Conservation (phyloP, 2,329 filamentous ascomycete genomes). For the Talaromyces sp. region DNA sequence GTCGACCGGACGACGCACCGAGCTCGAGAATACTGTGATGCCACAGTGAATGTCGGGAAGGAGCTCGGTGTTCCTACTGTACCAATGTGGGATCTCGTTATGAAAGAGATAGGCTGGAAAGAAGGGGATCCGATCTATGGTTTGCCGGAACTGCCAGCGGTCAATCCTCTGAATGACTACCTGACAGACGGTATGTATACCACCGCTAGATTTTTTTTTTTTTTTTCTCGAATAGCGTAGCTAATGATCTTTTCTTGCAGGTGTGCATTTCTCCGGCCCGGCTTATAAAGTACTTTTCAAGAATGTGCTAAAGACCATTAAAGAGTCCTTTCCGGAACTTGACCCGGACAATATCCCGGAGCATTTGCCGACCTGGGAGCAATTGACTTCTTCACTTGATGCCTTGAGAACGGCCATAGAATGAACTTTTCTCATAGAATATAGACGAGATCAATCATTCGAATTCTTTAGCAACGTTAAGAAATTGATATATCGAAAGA, state of each 20-base stretch:
- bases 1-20: constrained; percentile 4
- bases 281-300: constrained; percentile 6
- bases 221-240: not conserved
- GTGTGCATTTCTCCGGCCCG: constrained; percentile 1
- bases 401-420: constrained; percentile 1
- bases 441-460: not conserved
- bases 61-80: constrained; percentile 2
- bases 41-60: constrained; percentile 3
- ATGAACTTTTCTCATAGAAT: not conserved
- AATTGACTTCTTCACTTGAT: not conserved
- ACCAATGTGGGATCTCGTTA: constrained; percentile 8
- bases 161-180: constrained; percentile 6
- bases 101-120: constrained; percentile 6
- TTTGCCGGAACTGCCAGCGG: not conserved
- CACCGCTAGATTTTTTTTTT: no score
- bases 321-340: constrained; percentile 1
- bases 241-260: not conserved
- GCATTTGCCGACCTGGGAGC: constrained; percentile 11
- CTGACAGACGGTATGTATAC: constrained; percentile 2
- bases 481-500: not conserved
- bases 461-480: not conserved
- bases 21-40: constrained; percentile 8
- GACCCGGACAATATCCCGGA: constrained; percentile 7
- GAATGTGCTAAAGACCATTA: constrained; percentile 4
- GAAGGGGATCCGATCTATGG: constrained; percentile 12